Evolutionary conservation across 495 filamentous ascomycete species (phyloP).

Genomic region (Recurvomyces mirabilis): DNA sequence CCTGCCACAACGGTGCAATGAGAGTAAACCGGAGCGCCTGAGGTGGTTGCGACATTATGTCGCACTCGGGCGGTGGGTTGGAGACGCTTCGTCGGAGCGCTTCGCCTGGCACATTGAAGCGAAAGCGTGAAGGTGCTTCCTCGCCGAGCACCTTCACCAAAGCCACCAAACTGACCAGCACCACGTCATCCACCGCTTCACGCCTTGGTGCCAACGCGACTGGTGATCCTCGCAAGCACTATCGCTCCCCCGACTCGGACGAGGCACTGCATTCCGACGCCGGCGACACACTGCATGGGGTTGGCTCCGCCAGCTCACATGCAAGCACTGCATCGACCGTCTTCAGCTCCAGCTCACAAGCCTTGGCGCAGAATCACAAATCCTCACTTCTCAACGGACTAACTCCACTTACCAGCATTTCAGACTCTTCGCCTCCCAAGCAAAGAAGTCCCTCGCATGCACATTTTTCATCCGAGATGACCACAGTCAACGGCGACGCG

Average conservation of each 20-base stretch:
- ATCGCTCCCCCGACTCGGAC: constrained; percentile 31
- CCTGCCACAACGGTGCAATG: too few species aligned
- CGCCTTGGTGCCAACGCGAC: background rate
- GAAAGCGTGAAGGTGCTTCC: constrained; percentile 17
- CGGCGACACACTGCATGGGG: constrained; percentile 51
- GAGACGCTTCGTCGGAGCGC: constrained; percentile 5
- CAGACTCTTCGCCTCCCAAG: constrained; percentile 65
- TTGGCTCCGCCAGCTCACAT: constrained; percentile 56
- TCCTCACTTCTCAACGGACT: constrained; percentile 41
- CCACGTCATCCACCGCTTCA: constrained; percentile 5
- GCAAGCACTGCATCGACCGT: constrained; percentile 53
- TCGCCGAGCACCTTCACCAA: constrained; percentile 5
- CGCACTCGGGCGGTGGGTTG: constrained; percentile 13
- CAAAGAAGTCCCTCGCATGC: constrained; percentile 39
- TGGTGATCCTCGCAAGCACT: constrained; percentile 8
- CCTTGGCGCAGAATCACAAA: constrained; percentile 38
- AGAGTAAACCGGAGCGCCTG: background rate
- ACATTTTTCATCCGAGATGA: constrained; percentile 24
- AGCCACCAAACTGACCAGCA: constrained; percentile 13
- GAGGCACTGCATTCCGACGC: constrained; percentile 43
- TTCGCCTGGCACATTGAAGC: constrained; percentile 20
- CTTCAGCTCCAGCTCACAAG: constrained; percentile 41
- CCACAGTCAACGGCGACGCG: constrained; percentile 13
- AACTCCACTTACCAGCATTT: constrained; percentile 60
- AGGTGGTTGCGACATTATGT: constrained; percentile 18